Base-by-base conservation (phyloP, 2,329 filamentous ascomycete genomes). In the Scorias spongiosa region DNA sequence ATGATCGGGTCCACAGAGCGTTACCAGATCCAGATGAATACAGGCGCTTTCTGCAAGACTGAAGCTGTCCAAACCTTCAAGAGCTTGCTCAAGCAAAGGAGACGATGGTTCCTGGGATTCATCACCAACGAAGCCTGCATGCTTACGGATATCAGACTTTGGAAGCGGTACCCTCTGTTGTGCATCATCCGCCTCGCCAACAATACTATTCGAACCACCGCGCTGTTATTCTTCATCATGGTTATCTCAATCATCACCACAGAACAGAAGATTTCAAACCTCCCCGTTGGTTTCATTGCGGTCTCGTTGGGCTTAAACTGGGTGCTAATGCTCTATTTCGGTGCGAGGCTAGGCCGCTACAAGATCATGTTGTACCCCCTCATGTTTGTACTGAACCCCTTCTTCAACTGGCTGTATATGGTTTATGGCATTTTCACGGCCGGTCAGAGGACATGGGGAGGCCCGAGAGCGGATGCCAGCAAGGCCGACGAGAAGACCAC, bases 331-430 rank as follows among this genome's bases (percentile, higher is more conserved):
- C 68, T 96, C 48, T 96, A 94, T 67, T 95, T 96, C 61, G 89
- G 86, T 18, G 75, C 80, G 44, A 87, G 85, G 63, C 74, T 96
- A 41, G 80, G 81, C 48, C 76, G 91, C 10, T 95, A 81, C 69
- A 96, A 98, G 69, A 83, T 93, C 49, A 89, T 85, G 81, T 70
- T 96, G 5, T 96, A 96, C 59, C 89, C 89, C 0, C 56, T 96
- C 49, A 95, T 96, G 87, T 96, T 95, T 60, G 66, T 94, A 40
- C 63, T 95, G 49, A 96, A 95, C 58, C 89, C 91, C 1, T 93
- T 96, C 59, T 88, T 95, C 72, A 96, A 96, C 64, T 96, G 89
- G 89, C 76, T 86, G 46, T 96, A 96, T 67, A 94, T 95, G 83
- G 82, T 94, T 2, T 94, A 95, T 61, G 88, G 87, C 39, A 93